phyloP scores from a whole-genome alignment of 257 asterid genomes.

The Vinca minor region DNA sequence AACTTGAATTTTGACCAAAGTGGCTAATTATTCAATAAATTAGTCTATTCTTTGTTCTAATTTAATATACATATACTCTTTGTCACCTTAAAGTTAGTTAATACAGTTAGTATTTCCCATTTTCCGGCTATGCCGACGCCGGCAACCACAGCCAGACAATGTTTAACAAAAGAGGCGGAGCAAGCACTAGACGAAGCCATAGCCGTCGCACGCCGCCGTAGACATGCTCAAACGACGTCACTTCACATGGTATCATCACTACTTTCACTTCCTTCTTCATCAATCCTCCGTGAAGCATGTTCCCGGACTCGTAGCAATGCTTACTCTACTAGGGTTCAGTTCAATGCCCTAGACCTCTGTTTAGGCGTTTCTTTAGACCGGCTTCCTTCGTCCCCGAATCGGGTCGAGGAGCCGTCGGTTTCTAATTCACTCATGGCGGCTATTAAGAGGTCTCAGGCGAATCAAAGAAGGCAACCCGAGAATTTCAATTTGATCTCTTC shows the following conservation, averaged over 20 bases:
- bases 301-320: constrained; percentile 52
- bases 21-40: too few relatives aligned
- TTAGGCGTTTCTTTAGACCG: constrained; percentile 66
- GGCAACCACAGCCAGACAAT: constrained; percentile 69
- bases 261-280: constrained; percentile 56
- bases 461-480: constrained; percentile 81
- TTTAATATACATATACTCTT: background rate
- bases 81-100: background rate
- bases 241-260: constrained; percentile 76
- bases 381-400: constrained; percentile 38
- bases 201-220: constrained; percentile 74
- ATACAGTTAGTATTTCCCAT: background rate
- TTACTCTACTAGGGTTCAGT: constrained; percentile 56
- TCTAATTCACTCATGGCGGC: constrained; percentile 94
- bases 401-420: constrained; percentile 63
- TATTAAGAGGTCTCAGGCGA: constrained; percentile 75
- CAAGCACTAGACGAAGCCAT: constrained; percentile 76
- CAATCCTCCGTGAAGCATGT: constrained; percentile 84
- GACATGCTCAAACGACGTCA: constrained; percentile 87
- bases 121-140: constrained; percentile 70
- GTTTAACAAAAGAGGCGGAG: constrained; percentile 69
- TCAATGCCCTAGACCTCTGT: constrained; percentile 83
- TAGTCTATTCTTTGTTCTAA: background rate
- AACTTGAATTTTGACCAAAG: too few relatives aligned
- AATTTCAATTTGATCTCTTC: constrained; percentile 43